Percentiles rank a stretch among this genome's conserved stretches.
phyloP scores from a whole-genome alignment of 2,329 filamentous ascomycete genomes.

The Coleophoma eucalyptorum region DNA sequence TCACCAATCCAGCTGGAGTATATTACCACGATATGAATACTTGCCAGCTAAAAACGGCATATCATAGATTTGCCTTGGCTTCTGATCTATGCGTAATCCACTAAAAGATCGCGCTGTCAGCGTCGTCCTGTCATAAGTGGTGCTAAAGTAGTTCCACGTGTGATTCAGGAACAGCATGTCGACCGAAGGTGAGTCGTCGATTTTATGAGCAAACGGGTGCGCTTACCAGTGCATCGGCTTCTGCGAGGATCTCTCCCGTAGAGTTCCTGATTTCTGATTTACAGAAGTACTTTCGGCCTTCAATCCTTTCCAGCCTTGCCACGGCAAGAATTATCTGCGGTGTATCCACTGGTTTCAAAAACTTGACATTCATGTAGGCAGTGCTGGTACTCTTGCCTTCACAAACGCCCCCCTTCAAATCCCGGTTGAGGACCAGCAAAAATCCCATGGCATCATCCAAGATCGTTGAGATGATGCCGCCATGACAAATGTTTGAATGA shows the following conservation, averaged over 20 bases:
- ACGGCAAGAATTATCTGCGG: slow-evolving; percentile 42
- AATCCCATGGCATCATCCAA: slow-evolving; percentile 55
- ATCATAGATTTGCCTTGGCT: too few species aligned
- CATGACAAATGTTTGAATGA: slow-evolving; percentile 47
- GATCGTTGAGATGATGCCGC: slow-evolving; percentile 53
- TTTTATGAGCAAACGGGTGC: neutral
- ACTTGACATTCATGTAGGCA: slow-evolving; percentile 49
- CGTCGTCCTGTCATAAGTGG: too few species aligned
- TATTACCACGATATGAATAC: too few species aligned
- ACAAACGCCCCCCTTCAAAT: slow-evolving; percentile 8
- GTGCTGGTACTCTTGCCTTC: slow-evolving; percentile 35
- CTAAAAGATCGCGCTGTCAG: too few species aligned
- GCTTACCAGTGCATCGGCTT: slow-evolving; percentile 38
- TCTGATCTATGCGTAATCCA: too few species aligned
- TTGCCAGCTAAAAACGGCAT: too few species aligned
- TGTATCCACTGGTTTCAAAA: slow-evolving; percentile 45
- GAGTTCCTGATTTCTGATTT: slow-evolving; percentile 43
- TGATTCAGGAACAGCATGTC: too few species aligned
- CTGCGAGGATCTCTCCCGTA: slow-evolving; percentile 41
- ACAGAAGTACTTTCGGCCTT: slow-evolving; percentile 49
- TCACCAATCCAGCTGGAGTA: too few species aligned
- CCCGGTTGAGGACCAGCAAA: slow-evolving; percentile 32
- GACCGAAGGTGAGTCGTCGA: too few species aligned
- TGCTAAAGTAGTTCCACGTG: too few species aligned
- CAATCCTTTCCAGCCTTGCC: slow-evolving; percentile 36